Evolutionary conservation across 768 basidiomycete genomes (phyloP).

Genomic region (Mycena galericulata): DNA sequence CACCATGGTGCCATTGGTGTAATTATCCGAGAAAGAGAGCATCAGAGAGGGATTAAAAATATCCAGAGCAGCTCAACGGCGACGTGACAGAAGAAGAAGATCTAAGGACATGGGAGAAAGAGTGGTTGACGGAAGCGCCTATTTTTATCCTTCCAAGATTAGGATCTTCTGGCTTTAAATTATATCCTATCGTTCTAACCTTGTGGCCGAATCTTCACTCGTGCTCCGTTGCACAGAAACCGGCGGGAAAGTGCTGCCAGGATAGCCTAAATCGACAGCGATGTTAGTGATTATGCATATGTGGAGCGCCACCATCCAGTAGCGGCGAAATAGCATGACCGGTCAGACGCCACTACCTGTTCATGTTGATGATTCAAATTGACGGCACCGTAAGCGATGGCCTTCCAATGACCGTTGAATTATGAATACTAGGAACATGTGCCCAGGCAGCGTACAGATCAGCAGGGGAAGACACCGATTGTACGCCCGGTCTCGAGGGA

Average conservation of each 20-base stretch:
- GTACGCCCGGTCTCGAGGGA: conserved; percentile 67
- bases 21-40: not conserved
- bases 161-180: not conserved
- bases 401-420: not conserved
- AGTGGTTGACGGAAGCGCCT: not conserved
- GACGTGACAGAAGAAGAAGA: not conserved
- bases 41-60: not conserved
- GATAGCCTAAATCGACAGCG: too few species aligned
- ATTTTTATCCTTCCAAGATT: conserved; percentile 6
- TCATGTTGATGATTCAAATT: conserved; percentile 11
- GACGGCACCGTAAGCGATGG: conserved; percentile 10
- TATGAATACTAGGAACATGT: not conserved
- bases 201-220: not conserved
- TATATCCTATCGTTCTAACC: not conserved
- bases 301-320: conserved; percentile 6
- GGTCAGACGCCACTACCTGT: conserved; percentile 17
- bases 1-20: not conserved
- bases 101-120: not conserved
- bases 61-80: not conserved
- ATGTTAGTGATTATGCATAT: too few species aligned
- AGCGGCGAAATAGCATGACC: not conserved
- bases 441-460: conserved; percentile 23
- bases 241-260: not conserved
- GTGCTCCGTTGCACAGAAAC: not conserved
- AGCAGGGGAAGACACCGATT: conserved; percentile 66